Percentiles rank a stretch among this genome's conserved stretches.
Conservation (phyloP, 805 yeast species). For the Wickerhamomyces canadensis region DNA sequence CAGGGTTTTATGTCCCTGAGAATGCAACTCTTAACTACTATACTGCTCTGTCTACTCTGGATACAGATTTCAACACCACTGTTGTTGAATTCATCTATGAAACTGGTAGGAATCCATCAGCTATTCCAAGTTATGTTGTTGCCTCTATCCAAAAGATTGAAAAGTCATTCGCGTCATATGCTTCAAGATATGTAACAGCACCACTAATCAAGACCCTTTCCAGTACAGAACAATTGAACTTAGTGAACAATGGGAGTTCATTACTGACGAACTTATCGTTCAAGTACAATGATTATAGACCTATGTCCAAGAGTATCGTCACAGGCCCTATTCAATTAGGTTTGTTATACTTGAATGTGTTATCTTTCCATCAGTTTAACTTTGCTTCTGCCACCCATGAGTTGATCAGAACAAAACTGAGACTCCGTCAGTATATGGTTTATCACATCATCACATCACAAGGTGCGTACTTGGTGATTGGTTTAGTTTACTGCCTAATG, state of each 20-base stretch:
- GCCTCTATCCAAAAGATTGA: not conserved
- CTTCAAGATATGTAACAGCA: constrained; percentile 18
- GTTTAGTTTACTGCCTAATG: constrained; percentile 52
- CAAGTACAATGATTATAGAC: constrained; percentile 37
- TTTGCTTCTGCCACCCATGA: constrained; percentile 31
- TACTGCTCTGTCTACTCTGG: constrained; percentile 18
- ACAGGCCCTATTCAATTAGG: constrained; percentile 71
- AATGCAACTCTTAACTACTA: constrained; percentile 36
- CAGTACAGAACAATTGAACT: not conserved
- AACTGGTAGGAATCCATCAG: constrained; percentile 3
- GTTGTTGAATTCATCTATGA: constrained; percentile 9
- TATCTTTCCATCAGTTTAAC: constrained; percentile 57
- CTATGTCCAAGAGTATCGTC: constrained; percentile 42
- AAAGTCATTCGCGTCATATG: constrained; percentile 15
- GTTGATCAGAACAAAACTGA: not conserved
- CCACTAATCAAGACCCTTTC: not conserved
- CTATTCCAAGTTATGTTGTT: not conserved
- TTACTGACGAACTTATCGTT: constrained; percentile 19
- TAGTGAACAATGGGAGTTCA: constrained; percentile 10
- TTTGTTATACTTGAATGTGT: constrained; percentile 58
- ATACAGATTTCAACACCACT: constrained; percentile 17
- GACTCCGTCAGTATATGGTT: constrained; percentile 37
- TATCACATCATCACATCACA: constrained; percentile 41
- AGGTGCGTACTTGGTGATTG: constrained; percentile 46
- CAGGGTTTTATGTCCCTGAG: constrained; percentile 44